Base-by-base conservation (phyloP, 768 basidiomycete genomes). In the Postia placenta region DNA sequence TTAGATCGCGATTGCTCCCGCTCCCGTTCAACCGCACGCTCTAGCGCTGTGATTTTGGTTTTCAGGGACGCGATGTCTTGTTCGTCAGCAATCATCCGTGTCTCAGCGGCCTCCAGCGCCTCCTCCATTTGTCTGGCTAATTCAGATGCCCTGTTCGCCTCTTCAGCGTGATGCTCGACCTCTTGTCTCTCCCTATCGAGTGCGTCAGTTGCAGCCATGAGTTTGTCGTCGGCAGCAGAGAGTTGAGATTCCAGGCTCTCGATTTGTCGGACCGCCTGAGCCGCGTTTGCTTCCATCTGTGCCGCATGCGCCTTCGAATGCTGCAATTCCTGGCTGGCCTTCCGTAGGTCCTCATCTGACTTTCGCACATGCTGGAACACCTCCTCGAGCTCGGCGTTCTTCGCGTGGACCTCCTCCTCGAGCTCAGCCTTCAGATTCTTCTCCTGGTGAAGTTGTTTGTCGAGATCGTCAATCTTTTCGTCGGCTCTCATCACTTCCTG, bases 61-160 rank as follows among this genome's bases (percentile, higher is more conserved):
- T 73, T 74, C 47, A 88, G 66, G 2, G 75, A 65, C 2, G 72
- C 67, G 26, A 84, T 56, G 37, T 67, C 72, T 15, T 77, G 76
- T 45, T 79, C 80, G 54, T 87, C 86, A 0, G 73, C 69, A 24
- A 67, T 61, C 76, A 87, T 86, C 67, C 83, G 83, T 60, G 73
- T 72, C 63, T 91, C 86, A 0, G 82, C 80, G 5, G 80, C 86
- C 44, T 85, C 80, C 45, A 92, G 65, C 0, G 87, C 90, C 1
- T 83, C 78, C 55, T 91, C 84, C 74, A 89, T 72, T 62, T 90
- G 85, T 38, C 72, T 66, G 17, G 72, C 78, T 2, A 83, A 70
- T 56, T 84, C 77, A 14, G 72, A 67, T 9, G 79, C 72, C 26
- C 77, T 71, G 39, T 78, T 69, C 0, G 67, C 68, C 35, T 83